Conservation (phyloP, 352 stramenopile genomes). For the Pythium rishiriense region DNA sequence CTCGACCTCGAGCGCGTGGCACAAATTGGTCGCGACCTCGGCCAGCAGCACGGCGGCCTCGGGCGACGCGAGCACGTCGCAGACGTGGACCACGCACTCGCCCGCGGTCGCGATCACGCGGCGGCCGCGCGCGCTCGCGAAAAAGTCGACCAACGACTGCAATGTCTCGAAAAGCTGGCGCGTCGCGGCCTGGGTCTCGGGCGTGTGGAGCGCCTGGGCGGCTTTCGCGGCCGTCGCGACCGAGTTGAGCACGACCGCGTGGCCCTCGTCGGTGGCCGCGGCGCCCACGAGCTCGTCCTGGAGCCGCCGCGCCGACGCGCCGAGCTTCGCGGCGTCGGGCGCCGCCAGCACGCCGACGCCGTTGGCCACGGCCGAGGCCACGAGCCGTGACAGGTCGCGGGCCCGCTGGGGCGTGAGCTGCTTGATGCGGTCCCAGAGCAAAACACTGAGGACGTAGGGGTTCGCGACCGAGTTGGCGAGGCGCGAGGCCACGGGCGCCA, state of each 20-base stretch:
- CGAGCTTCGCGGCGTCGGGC: constrained; percentile 46
- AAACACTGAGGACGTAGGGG: constrained; percentile 68
- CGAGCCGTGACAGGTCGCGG: constrained; percentile 63
- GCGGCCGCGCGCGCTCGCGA: constrained; percentile 61
- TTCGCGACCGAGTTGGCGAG: constrained; percentile 75
- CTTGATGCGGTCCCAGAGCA: constrained; percentile 76
- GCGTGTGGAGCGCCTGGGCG: constrained; percentile 69
- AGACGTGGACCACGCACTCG: constrained; percentile 52
- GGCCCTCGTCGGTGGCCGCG: constrained; percentile 48
- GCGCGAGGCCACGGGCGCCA: constrained; percentile 52
- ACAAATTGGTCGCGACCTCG: constrained; percentile 72
- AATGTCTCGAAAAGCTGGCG: constrained; percentile 60
- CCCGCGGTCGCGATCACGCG: constrained; percentile 51
- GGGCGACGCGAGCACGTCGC: constrained; percentile 61
- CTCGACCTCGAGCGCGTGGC: constrained; percentile 67
- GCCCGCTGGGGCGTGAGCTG: constrained; percentile 71
- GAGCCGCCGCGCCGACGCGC: constrained; percentile 39
- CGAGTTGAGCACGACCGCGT: constrained; percentile 62
- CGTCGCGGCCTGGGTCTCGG: constrained; percentile 67
- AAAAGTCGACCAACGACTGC: constrained; percentile 74
- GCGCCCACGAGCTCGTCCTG: constrained; percentile 55
- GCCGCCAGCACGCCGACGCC: constrained; percentile 53
- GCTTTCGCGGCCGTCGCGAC: constrained; percentile 66
- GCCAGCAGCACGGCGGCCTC: constrained; percentile 77
- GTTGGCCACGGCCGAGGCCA: constrained; percentile 58